Conservation (phyloP, 257 asterid species). For the Fraxinus anomala region DNA sequence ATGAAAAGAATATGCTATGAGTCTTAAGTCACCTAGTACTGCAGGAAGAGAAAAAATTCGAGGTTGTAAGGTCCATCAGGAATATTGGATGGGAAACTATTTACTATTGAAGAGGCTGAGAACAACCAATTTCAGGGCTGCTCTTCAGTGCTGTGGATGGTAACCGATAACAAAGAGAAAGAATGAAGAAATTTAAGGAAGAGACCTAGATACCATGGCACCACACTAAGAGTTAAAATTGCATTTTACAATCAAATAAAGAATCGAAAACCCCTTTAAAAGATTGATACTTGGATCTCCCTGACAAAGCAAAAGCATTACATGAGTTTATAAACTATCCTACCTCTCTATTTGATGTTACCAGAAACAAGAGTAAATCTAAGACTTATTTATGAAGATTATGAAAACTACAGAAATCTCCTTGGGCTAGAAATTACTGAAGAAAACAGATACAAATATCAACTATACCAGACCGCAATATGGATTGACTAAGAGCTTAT, state of each 20-base stretch:
- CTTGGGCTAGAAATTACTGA: not conserved
- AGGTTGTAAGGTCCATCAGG: not conserved
- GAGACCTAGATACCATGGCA: not conserved
- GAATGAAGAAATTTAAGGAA: not conserved
- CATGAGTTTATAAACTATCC: too few species aligned
- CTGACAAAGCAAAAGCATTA: not conserved
- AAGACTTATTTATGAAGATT: not conserved
- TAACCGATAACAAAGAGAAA: not conserved
- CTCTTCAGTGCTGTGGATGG: not conserved
- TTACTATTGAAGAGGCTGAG: not conserved
- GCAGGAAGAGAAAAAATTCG: not conserved
- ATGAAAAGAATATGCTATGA: not conserved
- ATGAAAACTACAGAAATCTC: not conserved
- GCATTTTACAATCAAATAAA: too few species aligned
- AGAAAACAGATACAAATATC: not conserved
- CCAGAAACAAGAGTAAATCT: too few species aligned
- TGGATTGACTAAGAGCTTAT: not conserved
- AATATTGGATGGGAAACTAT: not conserved
- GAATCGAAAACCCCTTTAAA: too few species aligned
- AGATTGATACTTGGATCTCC: not conserved
- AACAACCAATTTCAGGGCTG: not conserved
- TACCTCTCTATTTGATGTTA: not conserved
- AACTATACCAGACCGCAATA: not conserved
- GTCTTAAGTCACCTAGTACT: not conserved
- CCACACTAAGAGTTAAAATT: not conserved